Evolutionary conservation across 192 early-diverging fungal genomes (phyloP).

Genomic region (Gaertneriomyces semiglobifer): DNA sequence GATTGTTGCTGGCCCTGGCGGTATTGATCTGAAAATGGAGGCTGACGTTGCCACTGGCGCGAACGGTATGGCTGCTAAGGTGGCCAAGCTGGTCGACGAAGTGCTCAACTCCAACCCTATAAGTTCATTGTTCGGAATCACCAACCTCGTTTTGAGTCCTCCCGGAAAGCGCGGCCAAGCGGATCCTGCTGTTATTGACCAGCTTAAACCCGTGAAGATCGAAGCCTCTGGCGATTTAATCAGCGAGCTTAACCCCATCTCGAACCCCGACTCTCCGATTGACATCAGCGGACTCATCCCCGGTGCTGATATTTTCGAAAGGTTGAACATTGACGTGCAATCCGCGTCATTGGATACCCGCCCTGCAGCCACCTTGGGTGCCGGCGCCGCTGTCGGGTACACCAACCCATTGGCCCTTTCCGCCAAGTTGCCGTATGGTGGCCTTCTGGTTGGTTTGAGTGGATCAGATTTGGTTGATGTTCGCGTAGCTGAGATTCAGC

Average conservation of each 20-base stretch:
- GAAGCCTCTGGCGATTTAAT: constrained; percentile 9
- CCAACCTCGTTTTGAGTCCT: constrained; percentile 27
- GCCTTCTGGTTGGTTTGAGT: constrained; percentile 16
- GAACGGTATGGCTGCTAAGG: constrained; percentile 23
- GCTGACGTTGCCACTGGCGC: constrained; percentile 28
- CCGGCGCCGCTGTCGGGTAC: constrained; percentile 19
- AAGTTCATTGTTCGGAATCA: constrained; percentile 15
- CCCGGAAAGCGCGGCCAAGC: constrained; percentile 30
- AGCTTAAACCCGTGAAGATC: constrained; percentile 27
- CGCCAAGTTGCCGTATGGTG: constrained; percentile 28
- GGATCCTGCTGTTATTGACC: constrained; percentile 35
- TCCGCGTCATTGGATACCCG: constrained; percentile 23
- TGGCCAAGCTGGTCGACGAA: constrained; percentile 30
- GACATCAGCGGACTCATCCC: constrained; percentile 36
- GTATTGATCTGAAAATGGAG: constrained; percentile 14
- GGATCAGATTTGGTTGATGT: constrained; percentile 12
- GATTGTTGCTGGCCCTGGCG: constrained; percentile 19
- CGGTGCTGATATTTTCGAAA: constrained; percentile 11
- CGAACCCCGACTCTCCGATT: constrained; percentile 22
- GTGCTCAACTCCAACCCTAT: constrained; percentile 13
- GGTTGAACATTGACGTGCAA: constrained; percentile 16
- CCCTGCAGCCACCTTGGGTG: constrained; percentile 16
- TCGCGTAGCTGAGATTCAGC: constrained; percentile 26
- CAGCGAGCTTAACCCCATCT: constrained; percentile 9
- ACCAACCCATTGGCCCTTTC: constrained; percentile 36